Conservation (phyloP, 768 basidiomycete genomes). For the Lentinula detonsa region DNA sequence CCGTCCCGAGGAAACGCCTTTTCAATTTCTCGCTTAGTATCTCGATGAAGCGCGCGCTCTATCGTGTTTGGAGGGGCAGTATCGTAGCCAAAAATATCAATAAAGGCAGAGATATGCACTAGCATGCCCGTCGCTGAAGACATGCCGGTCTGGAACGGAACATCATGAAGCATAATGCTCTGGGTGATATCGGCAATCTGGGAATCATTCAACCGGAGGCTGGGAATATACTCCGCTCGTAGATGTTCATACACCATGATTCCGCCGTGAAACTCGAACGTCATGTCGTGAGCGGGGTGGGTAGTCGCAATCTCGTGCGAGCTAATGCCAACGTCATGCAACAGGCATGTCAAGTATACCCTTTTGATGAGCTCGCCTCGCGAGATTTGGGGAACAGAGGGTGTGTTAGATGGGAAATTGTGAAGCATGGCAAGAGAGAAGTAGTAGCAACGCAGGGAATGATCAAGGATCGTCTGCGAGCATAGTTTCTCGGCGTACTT, state of each 20-base stretch:
- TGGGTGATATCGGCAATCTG: constrained; percentile 14
- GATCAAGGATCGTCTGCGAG: background rate
- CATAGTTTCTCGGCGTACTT: background rate
- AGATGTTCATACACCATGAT: constrained; percentile 14
- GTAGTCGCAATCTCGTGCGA: background rate
- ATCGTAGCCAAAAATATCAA: constrained; percentile 14
- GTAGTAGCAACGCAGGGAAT: background rate
- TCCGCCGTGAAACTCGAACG: constrained; percentile 12
- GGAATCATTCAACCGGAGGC: background rate
- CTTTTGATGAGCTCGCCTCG: background rate
- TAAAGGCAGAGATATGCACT: constrained; percentile 10
- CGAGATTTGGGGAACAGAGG: background rate
- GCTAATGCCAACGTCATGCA: constrained; percentile 13
- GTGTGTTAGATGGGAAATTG: background rate
- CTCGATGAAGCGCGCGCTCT: constrained; percentile 6
- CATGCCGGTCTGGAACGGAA: constrained; percentile 9
- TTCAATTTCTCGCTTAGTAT: constrained; percentile 15
- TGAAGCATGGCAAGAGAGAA: background rate
- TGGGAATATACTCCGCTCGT: constrained; percentile 1
- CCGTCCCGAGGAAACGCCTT: constrained; percentile 11
- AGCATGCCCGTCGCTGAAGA: constrained; percentile 12
- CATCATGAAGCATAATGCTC: constrained; percentile 16
- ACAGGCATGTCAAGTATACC: constrained; percentile 10
- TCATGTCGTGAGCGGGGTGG: constrained; percentile 13
- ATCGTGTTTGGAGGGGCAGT: constrained; percentile 7